Conservation (phyloP, 129 eudicot species). For the Ambrosia trifida region DNA sequence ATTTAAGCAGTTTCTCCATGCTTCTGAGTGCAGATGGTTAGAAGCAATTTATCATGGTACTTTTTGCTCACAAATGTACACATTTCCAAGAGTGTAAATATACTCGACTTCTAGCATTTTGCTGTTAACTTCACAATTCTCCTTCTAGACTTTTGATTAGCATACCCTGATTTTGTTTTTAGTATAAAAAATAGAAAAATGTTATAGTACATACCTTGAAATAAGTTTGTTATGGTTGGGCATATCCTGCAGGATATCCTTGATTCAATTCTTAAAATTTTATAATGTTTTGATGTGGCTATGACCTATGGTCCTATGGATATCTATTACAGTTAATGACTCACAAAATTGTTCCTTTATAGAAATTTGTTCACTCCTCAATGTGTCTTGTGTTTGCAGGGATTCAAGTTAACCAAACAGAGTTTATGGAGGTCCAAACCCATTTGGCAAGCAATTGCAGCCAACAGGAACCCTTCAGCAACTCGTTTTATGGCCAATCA, state of each 20-base stretch:
- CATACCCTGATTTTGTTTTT: background rate
- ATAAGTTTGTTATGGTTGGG: background rate
- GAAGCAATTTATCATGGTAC: background rate
- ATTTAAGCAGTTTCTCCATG: background rate
- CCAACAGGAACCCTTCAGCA: conserved; percentile 66
- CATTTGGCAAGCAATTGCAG: conserved; percentile 87
- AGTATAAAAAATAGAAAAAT: background rate
- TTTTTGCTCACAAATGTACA: background rate
- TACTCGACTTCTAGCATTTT: background rate
- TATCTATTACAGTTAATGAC: background rate
- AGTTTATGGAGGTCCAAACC: conserved; percentile 76
- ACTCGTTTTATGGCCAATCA: conserved; percentile 73
- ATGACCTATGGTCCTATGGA: too few relatives aligned
- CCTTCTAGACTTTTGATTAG: background rate
- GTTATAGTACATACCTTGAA: background rate
- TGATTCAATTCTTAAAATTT: too few relatives aligned
- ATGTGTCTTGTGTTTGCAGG: conserved; percentile 42
- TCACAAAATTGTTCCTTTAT: background rate
- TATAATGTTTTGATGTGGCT: background rate
- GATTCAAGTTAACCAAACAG: conserved; percentile 70
- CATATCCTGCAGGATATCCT: too few relatives aligned
- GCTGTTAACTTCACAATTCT: conserved; percentile 6
- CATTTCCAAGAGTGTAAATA: background rate
- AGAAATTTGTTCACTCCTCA: background rate
- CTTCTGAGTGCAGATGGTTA: background rate